Evolutionary conservation across 2,329 filamentous ascomycete species (phyloP).

Genomic region (Penicillium sp.): DNA sequence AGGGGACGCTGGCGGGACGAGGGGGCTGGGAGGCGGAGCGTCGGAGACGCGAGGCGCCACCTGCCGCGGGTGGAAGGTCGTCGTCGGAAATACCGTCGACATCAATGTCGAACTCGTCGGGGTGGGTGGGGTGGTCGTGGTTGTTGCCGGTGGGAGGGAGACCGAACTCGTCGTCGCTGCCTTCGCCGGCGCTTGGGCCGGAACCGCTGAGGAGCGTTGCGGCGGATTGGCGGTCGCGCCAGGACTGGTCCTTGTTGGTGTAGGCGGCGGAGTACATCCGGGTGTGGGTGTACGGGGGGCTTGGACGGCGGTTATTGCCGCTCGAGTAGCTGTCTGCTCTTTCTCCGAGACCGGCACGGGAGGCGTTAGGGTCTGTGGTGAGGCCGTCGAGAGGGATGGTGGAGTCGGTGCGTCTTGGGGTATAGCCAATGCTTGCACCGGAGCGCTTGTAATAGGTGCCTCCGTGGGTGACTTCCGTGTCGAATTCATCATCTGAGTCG

Average conservation of each 20-base stretch:
- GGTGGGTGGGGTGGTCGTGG: conserved; percentile 37
- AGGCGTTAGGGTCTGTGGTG: conserved; percentile 29
- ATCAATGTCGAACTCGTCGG: conserved; percentile 41
- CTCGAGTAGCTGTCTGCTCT: conserved; percentile 56
- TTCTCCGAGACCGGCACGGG: conserved; percentile 36
- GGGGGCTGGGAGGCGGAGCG: conserved; percentile 40
- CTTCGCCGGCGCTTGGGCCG: conserved; percentile 30
- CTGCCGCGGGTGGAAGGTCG: conserved; percentile 60
- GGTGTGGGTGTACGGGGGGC: conserved; percentile 49
- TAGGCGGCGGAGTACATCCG: conserved; percentile 56
- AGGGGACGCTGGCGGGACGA: conserved; percentile 21
- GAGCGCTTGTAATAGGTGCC: conserved; percentile 80
- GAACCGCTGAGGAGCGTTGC: conserved; percentile 54
- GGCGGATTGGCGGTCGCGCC: conserved; percentile 42
- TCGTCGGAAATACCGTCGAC: conserved; percentile 53
- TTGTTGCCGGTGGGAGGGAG: conserved; percentile 39
- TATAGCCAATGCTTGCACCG: conserved; percentile 75
- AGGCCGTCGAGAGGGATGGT: conserved; percentile 58
- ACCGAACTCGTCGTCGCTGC: conserved; percentile 56
- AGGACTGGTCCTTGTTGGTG: conserved; percentile 48
- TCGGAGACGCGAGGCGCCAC: conserved; percentile 32
- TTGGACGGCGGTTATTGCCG: conserved; percentile 57
- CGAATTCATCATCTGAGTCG: conserved; percentile 97
- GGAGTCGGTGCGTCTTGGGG: conserved; percentile 64
- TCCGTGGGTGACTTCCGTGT: conserved; percentile 77